phyloP scores from a whole-genome alignment of 495 filamentous ascomycete species.

The Cercophora sp. region DNA sequence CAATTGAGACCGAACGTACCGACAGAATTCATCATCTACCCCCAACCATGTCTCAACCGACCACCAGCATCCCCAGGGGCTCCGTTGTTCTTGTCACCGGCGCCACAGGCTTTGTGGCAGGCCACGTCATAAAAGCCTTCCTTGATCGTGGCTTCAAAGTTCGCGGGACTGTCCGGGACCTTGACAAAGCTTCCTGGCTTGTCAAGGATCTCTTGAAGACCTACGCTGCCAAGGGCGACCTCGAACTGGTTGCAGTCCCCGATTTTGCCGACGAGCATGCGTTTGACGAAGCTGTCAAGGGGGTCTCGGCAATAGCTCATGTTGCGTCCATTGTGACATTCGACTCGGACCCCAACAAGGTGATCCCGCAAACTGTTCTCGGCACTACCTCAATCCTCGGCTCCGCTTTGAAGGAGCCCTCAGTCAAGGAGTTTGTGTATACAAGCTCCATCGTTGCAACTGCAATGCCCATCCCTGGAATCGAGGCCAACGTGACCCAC shows the following conservation, averaged over 20 bases:
- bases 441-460: constrained; percentile 47
- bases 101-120: constrained; percentile 49
- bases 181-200: constrained; percentile 40
- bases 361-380: constrained; percentile 39
- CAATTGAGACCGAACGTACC: too few relatives aligned
- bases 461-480: constrained; percentile 25
- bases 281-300: constrained; percentile 39
- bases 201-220: constrained; percentile 30
- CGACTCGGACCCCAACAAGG: constrained; percentile 34
- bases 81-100: constrained; percentile 48
- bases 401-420: constrained; percentile 37
- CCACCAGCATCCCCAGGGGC: constrained; percentile 11
- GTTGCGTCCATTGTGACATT: constrained; percentile 41
- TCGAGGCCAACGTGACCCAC: constrained; percentile 22
- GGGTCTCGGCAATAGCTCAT: constrained; percentile 36
- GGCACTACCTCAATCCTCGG: constrained; percentile 37
- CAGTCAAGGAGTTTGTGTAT: constrained; percentile 48
- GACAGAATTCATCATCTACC: too few relatives aligned
- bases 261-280: constrained; percentile 34
- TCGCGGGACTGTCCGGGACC: constrained; percentile 45
- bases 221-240: constrained; percentile 34
- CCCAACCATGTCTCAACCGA: neutral
- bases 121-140: constrained; percentile 47
- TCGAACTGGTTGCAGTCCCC: constrained; percentile 33
- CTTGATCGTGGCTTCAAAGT: constrained; percentile 46